These are phyloP conservation scores for Stephania cephalantha DNA, from an alignment of 164 flowering plant species.

Conservation along the genomic window DNA sequence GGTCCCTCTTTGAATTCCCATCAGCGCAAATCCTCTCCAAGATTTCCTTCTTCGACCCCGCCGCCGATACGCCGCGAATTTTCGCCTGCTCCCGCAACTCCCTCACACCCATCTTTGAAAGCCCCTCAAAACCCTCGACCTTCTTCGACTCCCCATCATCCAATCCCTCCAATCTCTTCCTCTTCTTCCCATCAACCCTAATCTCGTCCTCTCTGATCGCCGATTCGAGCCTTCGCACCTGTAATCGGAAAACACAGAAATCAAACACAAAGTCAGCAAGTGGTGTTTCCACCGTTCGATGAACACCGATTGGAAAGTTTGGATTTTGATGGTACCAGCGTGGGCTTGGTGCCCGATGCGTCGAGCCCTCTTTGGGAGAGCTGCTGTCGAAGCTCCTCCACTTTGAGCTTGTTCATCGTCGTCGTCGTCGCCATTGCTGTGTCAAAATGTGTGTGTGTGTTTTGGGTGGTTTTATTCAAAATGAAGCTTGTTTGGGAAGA, in stretches of 20 bases:
- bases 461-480: not conserved
- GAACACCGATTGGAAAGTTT: not conserved
- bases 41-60: slow-evolving; percentile 53
- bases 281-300: not conserved
- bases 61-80: slow-evolving; percentile 31
- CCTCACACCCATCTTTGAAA: slow-evolving; percentile 36
- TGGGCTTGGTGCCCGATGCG: slow-evolving; percentile 50
- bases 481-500: not conserved
- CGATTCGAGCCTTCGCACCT: slow-evolving; percentile 55
- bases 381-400: slow-evolving; percentile 50
- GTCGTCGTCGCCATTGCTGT: slow-evolving; percentile 29
- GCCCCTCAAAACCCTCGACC: slow-evolving; percentile 29
- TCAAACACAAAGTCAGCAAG: not conserved
- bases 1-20: slow-evolving; percentile 9
- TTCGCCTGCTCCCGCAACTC: slow-evolving; percentile 51
- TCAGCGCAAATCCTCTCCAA: slow-evolving; percentile 41
- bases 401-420: slow-evolving; percentile 34
- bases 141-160: slow-evolving; percentile 20
- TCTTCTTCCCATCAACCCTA: slow-evolving; percentile 16
- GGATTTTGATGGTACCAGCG: slow-evolving; percentile 21
- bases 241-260: not conserved
- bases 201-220: slow-evolving; percentile 42
- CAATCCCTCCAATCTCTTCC: slow-evolving; percentile 15
- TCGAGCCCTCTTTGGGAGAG: slow-evolving; percentile 58
- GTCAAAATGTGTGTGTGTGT: not conserved